phyloP scores from a whole-genome alignment of 108 stramenopile species.

The Cylindrotheca closterium region DNA sequence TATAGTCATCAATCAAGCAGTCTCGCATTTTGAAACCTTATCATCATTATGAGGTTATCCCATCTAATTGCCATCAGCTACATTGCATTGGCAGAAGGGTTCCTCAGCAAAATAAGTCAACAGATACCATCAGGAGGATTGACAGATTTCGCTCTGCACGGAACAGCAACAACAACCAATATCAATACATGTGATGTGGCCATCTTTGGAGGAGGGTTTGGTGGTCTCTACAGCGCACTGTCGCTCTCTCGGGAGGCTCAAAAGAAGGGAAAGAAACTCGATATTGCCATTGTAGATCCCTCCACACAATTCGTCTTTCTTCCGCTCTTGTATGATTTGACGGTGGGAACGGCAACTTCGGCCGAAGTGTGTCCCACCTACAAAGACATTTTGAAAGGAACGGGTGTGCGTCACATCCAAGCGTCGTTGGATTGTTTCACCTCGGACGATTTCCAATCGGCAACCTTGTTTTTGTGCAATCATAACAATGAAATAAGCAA shows the following conservation, averaged over 20 bases:
- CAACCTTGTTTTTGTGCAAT: slow-evolving; percentile 13
- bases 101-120: no score
- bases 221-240: slow-evolving; percentile 63
- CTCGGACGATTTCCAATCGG: slow-evolving; percentile 14
- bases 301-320: slow-evolving; percentile 86
- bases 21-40: no score
- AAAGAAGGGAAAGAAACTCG: slow-evolving; percentile 26
- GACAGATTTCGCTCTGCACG: no score
- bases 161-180: no score
- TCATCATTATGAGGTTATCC: no score
- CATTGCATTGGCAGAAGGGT: no score
- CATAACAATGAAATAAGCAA: no score
- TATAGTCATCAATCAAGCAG: no score
- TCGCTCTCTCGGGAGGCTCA: slow-evolving; percentile 41
- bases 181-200: slow-evolving; percentile 37
- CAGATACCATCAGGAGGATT: no score
- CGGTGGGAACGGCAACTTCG: slow-evolving; percentile 55
- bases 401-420: slow-evolving; percentile 33
- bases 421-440: slow-evolving; percentile 49
- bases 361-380: slow-evolving; percentile 66
- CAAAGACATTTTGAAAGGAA: slow-evolving; percentile 47
- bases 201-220: slow-evolving; percentile 69
- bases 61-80: no score
- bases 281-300: slow-evolving; percentile 75
- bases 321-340: slow-evolving; percentile 85